phyloP scores from a whole-genome alignment of 2,329 filamentous ascomycete species.

The Periconia sp. region DNA sequence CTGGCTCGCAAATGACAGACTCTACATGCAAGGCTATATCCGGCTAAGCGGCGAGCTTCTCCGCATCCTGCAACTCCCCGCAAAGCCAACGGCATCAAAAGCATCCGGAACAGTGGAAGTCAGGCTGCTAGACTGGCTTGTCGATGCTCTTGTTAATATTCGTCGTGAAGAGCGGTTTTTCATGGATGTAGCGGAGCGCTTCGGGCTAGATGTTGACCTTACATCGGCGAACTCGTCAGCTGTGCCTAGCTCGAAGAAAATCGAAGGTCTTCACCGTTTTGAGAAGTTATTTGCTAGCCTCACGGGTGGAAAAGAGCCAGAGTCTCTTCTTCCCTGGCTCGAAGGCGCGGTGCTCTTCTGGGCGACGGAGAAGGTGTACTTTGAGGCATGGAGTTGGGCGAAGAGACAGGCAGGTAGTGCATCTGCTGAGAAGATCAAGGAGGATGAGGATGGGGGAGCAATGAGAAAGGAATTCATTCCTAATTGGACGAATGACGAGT shows the following conservation, averaged over 20 bases:
- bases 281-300: constrained; percentile 32
- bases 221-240: constrained; percentile 3
- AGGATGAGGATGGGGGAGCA: constrained; percentile 69
- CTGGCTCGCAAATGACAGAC: constrained; percentile 43
- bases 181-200: constrained; percentile 36
- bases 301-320: constrained; percentile 8
- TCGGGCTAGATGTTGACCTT: constrained; percentile 27
- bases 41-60: constrained; percentile 30
- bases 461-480: constrained; percentile 69
- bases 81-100: constrained; percentile 18
- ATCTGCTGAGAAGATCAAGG: constrained; percentile 11
- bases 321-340: constrained; percentile 33
- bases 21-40: constrained; percentile 42
- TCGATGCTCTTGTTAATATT: constrained; percentile 39
- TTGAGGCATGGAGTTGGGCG: constrained; percentile 43
- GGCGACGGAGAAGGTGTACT: constrained; percentile 43
- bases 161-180: constrained; percentile 39
- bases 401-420: constrained; percentile 20
- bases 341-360: constrained; percentile 41
- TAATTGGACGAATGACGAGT: constrained; percentile 70
- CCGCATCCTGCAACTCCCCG: constrained; percentile 19
- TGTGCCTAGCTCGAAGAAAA: constrained; percentile 22
- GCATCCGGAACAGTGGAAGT: constrained; percentile 22
- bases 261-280: constrained; percentile 35
- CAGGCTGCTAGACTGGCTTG: constrained; percentile 36